Percentiles rank a stretch among this genome's conserved stretches.
These are phyloP conservation scores for Hura crepitans DNA, from an alignment of 441 rosid genomes.

Conservation along the genomic window DNA sequence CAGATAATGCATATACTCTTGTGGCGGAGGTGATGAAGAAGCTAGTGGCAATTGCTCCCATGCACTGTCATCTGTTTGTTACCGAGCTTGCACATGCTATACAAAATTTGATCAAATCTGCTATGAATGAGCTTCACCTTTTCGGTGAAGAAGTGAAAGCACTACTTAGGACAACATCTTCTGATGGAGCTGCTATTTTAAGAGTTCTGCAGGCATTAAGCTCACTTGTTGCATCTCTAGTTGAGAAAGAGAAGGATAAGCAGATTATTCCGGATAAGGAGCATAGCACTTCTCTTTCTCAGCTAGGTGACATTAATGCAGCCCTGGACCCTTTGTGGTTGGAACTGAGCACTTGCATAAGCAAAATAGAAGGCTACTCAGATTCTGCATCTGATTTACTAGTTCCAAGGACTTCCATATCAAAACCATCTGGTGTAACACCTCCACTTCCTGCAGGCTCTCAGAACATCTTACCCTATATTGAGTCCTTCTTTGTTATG, in stretches of 20 bases:
- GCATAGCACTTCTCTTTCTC: conserved; percentile 57
- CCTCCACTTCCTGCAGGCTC: conserved; percentile 92
- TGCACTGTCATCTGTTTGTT: conserved; percentile 76
- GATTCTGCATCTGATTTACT: conserved; percentile 51
- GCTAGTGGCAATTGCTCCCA: conserved; percentile 75
- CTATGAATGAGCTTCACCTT: conserved; percentile 69
- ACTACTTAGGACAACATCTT: conserved; percentile 66
- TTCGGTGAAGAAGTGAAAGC: conserved; percentile 86
- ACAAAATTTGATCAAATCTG: conserved; percentile 70
- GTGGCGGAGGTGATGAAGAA: conserved; percentile 93
- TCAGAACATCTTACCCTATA: conserved; percentile 87
- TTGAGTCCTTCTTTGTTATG: conserved; percentile 87
- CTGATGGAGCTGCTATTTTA: conserved; percentile 91
- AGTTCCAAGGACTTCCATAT: conserved; percentile 41
- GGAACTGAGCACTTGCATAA: conserved; percentile 79
- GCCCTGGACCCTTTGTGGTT: conserved; percentile 89
- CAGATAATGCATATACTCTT: conserved; percentile 86
- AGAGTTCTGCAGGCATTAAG: conserved; percentile 91
- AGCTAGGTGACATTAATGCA: conserved; percentile 56
- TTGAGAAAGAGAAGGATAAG: conserved; percentile 55
- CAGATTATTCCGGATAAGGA: conserved; percentile 51
- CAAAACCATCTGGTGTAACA: conserved; percentile 53
- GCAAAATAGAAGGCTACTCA: conserved; percentile 82
- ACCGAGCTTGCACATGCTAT: conserved; percentile 79
- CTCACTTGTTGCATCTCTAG: conserved; percentile 60